Conservation (phyloP, 352 stramenopile species). For the Phytopythium oedochilum region DNA sequence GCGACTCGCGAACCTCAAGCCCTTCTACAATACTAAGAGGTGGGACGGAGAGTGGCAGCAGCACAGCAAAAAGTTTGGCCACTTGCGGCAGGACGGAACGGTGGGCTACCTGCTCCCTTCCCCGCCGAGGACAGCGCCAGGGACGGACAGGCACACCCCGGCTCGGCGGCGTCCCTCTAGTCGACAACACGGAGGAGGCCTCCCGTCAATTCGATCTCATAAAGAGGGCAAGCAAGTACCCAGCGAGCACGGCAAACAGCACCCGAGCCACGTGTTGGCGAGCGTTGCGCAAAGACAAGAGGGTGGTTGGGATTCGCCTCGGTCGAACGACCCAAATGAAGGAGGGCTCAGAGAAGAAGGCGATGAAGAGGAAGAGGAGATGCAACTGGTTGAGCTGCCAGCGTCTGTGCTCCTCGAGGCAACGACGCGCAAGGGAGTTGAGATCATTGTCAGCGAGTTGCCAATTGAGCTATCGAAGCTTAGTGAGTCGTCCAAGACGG, state of each 20-base stretch:
- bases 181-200: not conserved
- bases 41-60: conserved; percentile 75
- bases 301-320: not conserved
- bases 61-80: conserved; percentile 43
- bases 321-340: not conserved
- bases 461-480: conserved; percentile 42
- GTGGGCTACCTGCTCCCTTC: conserved; percentile 58
- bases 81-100: conserved; percentile 62
- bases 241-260: not conserved
- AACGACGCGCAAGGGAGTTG: conserved; percentile 52
- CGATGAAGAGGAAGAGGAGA: conserved; percentile 17
- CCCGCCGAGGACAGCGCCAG: conserved; percentile 15
- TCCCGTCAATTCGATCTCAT: not conserved
- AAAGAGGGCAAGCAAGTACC: not conserved
- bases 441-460: conserved; percentile 52
- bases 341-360: not conserved
- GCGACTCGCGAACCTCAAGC: conserved; percentile 48
- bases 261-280: not conserved
- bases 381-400: conserved; percentile 21
- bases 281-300: not conserved
- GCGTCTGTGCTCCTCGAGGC: conserved; percentile 57
- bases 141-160: conserved; percentile 11
- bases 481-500: conserved; percentile 3
- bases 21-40: conserved; percentile 64
- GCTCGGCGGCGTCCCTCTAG: conserved; percentile 12